Evolutionary conservation across 306 rosid genomes (phyloP), one percentile per base, ranked within the genome.

Genomic region (Neltuma alba): DNA sequence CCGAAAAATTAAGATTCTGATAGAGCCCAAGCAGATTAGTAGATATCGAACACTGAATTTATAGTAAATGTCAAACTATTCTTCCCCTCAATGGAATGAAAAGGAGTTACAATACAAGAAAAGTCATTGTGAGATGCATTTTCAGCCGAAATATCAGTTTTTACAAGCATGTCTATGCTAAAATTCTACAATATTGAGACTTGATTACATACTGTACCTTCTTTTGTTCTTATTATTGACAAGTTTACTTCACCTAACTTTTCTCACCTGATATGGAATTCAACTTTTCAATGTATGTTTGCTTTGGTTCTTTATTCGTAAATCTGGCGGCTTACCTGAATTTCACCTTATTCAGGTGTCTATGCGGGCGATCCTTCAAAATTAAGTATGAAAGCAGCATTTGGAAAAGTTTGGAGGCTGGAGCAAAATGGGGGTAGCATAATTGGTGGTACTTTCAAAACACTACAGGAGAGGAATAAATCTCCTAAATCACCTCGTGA

Each of bases 281-380:
- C 47, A 36, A 30, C 36, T 74, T 21, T 64, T 72, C 42, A 13
- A 36, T 6, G 63, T 34, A 52, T 41, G 48, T 20, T 71, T 52
- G 11, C 66, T 79, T 61, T 73, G 23, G 52, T 42, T 31, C 5
- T 20, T 76, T 23, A 33, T 55, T 69, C 48, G 61, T 12, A 77
- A 40, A 52, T 21, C 34, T 34, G 41, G 60, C 41, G 76, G 50
- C 79, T 62, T 76, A 74, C 72, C 74, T 74, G 71, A 54, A 10
- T 79, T 78, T 61, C 78, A 78, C 77, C 77, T 42, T 83, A 6
- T 70, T 42, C 83, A 95, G 99, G 99, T 74, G 99, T 95, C 76
- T 95, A 95, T 86, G 98, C 99, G 1, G 98, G 98, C 8, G 97
- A 95, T 85, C 98, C 99, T 93, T 89, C 99, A 76, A 93, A 95